These are phyloP conservation scores for Austroboletus eburneus DNA, from an alignment of 768 basidiomycete species.

Conservation along the genomic window DNA sequence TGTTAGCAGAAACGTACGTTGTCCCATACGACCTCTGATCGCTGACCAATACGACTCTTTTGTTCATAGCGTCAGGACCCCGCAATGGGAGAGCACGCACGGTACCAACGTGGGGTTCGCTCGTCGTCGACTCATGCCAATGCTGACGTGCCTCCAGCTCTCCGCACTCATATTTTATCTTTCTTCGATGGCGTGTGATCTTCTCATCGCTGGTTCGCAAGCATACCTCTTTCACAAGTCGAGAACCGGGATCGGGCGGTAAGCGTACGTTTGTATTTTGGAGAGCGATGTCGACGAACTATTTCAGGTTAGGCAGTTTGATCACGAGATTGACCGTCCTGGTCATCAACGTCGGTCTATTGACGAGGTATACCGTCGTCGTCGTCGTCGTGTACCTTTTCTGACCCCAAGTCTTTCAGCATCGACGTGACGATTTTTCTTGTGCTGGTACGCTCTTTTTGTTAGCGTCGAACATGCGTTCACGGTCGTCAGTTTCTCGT, in stretches of 20 bases:
- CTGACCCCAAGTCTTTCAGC: slow-evolving; percentile 14
- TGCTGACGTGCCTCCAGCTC: slow-evolving; percentile 13
- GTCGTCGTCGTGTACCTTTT: not conserved
- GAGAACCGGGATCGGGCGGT: slow-evolving; percentile 28
- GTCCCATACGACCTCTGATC: not conserved
- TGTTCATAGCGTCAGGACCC: slow-evolving; percentile 22
- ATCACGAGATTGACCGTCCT: slow-evolving; percentile 32
- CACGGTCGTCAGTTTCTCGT: slow-evolving; percentile 26
- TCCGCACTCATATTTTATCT: slow-evolving; percentile 31
- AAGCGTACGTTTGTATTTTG: slow-evolving; percentile 2
- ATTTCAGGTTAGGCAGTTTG: slow-evolving; percentile 27
- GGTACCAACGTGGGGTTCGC: slow-evolving; percentile 28
- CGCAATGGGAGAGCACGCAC: slow-evolving; percentile 31
- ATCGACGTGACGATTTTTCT: slow-evolving; percentile 28
- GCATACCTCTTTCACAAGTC: slow-evolving; percentile 31
- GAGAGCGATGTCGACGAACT: not conserved
- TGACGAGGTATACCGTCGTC: slow-evolving; percentile 29
- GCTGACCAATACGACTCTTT: not conserved
- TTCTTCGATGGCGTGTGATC: slow-evolving; percentile 32
- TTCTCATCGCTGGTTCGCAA: slow-evolving; percentile 33
- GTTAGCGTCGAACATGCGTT: not conserved
- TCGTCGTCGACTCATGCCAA: not conserved
- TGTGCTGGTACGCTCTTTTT: slow-evolving; percentile 15
- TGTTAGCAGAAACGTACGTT: slow-evolving; percentile 32
- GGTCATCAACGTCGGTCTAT: slow-evolving; percentile 33